Percentiles rank a stretch among this genome's conserved stretches.
These are phyloP conservation scores for Triticum timopheevii DNA, from an alignment of 176 grass and related monocot genomes.

Conservation along the genomic window DNA sequence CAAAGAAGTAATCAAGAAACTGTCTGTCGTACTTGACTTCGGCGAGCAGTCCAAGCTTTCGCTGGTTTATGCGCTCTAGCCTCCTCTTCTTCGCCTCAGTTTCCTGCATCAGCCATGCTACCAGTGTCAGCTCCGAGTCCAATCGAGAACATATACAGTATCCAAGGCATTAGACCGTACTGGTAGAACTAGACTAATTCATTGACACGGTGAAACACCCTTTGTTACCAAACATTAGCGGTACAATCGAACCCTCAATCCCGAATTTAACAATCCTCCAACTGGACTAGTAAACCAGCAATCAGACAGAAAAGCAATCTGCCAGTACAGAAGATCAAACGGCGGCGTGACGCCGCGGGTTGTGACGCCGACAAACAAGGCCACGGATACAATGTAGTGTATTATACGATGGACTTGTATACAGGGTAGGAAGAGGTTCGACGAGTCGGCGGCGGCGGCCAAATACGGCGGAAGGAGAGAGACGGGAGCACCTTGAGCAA, in stretches of 20 bases:
- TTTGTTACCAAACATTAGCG: not conserved
- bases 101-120: slow-evolving; percentile 38
- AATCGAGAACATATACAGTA: not conserved
- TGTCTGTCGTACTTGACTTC: slow-evolving; percentile 64
- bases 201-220: not conserved
- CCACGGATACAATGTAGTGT: not conserved
- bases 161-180: not conserved
- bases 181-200: not conserved
- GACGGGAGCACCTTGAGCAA: slow-evolving; percentile 40
- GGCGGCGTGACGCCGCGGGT: not conserved
- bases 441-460: not conserved
- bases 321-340: not conserved
- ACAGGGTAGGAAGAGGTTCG: not conserved
- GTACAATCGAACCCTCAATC: not conserved
- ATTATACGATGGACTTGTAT: not conserved
- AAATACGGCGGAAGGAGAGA: not conserved
- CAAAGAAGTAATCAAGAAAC: not conserved
- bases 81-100: slow-evolving; percentile 62
- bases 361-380: not conserved
- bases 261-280: not conserved
- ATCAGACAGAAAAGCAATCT: not conserved
- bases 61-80: slow-evolving; percentile 36
- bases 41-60: slow-evolving; percentile 42
- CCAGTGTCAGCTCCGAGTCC: not conserved
- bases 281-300: not conserved